These are phyloP conservation scores for Exserohilum turcica DNA, from an alignment of 2,329 filamentous ascomycete genomes.

Conservation along the genomic window DNA sequence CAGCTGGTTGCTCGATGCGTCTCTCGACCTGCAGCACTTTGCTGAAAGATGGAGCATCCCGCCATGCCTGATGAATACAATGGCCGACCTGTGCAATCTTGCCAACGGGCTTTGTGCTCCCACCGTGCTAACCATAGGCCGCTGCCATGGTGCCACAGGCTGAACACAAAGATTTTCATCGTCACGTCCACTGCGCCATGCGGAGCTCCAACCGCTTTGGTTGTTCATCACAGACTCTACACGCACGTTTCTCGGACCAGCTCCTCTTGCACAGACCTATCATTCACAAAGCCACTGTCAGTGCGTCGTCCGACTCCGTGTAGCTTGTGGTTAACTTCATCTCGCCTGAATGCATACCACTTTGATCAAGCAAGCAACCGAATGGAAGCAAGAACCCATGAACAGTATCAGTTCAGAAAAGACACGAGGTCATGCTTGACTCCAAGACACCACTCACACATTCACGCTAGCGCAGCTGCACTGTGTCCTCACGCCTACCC, in stretches of 20 bases:
- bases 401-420: too few species aligned
- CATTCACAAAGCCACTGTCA: background rate
- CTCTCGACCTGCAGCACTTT: background rate
- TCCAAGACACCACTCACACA: background rate
- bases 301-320: background rate
- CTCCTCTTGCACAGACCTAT: conserved; percentile 5
- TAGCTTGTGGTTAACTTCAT: background rate
- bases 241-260: background rate
- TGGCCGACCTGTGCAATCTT: conserved; percentile 28
- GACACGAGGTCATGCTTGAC: background rate
- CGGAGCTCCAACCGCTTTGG: conserved; percentile 32
- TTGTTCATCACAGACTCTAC: conserved; percentile 6
- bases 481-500: conserved; percentile 30
- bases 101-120: conserved; percentile 23
- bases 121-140: conserved; percentile 23
- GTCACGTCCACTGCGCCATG: conserved; percentile 45
- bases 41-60: background rate
- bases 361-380: too few species aligned
- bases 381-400: too few species aligned
- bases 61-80: conserved; percentile 1
- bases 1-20: background rate
- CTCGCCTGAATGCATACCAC: background rate
- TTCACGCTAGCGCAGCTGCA: conserved; percentile 6
- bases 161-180: conserved; percentile 34
- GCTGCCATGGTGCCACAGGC: conserved; percentile 31